A percentile compares a stretch with the other conserved stretches of the same genome.
phyloP scores from a whole-genome alignment of 106 monocot species.

The Acanthochlamys bracteata region DNA sequence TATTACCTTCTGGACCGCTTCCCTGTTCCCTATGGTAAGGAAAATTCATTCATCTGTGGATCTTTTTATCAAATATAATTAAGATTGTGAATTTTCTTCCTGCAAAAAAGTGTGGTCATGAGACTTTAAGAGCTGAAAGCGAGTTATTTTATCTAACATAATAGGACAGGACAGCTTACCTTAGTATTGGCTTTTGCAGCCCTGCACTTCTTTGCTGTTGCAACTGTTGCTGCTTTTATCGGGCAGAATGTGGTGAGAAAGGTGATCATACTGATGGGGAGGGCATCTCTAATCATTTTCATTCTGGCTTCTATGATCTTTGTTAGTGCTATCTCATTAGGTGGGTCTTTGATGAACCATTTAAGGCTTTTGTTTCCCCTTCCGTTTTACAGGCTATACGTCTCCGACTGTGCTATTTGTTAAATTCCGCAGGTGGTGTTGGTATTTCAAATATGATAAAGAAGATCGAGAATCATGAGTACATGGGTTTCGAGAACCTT shows the following conservation, averaged over 20 bases:
- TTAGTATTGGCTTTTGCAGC: constrained; percentile 29
- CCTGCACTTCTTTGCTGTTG: constrained; percentile 46
- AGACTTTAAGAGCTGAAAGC: not conserved
- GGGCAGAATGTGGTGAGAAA: constrained; percentile 73
- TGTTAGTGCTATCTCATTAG: constrained; percentile 77
- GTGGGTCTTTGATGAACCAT: constrained; percentile 33
- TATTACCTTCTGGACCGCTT: constrained; percentile 82
- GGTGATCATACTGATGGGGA: constrained; percentile 63
- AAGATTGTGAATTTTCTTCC: not conserved
- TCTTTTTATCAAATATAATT: not conserved
- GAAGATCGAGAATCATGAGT: constrained; percentile 47
- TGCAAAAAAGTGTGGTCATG: too few relatives aligned
- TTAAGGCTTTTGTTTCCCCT: too few relatives aligned
- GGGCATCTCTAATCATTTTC: constrained; percentile 94
- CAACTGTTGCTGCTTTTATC: constrained; percentile 51
- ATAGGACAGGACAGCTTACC: too few relatives aligned
- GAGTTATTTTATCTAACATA: not conserved
- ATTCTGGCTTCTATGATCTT: constrained; percentile 86
- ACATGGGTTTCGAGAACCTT: constrained; percentile 83
- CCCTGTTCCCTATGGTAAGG: constrained; percentile 71
- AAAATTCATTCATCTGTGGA: too few relatives aligned
- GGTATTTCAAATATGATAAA: constrained; percentile 67
- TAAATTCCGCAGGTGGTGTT: constrained; percentile 48
- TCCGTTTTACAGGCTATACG: not conserved
- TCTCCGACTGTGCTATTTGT: not conserved